Evolutionary conservation across 1,284 basidiomycete genomes (phyloP), one percentile per base, ranked within the genome.

Genomic region (Apiotrichum sp.): DNA sequence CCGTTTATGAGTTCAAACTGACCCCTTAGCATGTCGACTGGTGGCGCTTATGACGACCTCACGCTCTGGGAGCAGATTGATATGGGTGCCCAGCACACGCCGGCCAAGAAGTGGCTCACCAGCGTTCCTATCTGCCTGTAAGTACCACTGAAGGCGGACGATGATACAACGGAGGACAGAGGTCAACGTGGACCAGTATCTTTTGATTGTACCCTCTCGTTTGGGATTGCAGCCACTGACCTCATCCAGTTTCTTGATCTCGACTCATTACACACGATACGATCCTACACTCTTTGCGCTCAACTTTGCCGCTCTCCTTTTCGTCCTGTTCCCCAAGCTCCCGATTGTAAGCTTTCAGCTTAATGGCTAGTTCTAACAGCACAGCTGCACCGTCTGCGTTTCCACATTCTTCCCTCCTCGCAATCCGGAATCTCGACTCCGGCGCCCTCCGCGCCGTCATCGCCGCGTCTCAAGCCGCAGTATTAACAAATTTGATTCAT

Each of bases 11-110:
- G 22, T 22, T 22, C 22, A 22, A 6, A 42, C 50, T 47, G 38
- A 54, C 36, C 36, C 36, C 36, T 0, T 55, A 75, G 72, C 14
- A 62, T 74, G 58, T 70, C 69, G 81, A 92, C 73, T 64, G 86
- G 86, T 11, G 96, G 96, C 43, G 95, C 90, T 5, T 98, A 96
- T 77, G 95, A 98, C 73, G 90, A 97, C 65, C 82, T 98, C 48
- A 98, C 96, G 0, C 79, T 99, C 32, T 99, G 95, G 95, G 95
- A 99, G 74, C 95, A 99, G 81, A 99, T 99, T 59, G 95, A 99
- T 75, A 88, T 91, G 58, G 95, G 95, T 41, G 95, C 93, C 0
- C 95, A 98, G 70, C 96, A 98, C 77, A 99, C 95, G 2, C 95
- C 95, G 0, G 87, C 95, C 3, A 97, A 95, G 80, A 99, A 99